Evolutionary conservation across 2,329 filamentous ascomycete genomes (phyloP).

Genomic region (Alternaria sp.): DNA sequence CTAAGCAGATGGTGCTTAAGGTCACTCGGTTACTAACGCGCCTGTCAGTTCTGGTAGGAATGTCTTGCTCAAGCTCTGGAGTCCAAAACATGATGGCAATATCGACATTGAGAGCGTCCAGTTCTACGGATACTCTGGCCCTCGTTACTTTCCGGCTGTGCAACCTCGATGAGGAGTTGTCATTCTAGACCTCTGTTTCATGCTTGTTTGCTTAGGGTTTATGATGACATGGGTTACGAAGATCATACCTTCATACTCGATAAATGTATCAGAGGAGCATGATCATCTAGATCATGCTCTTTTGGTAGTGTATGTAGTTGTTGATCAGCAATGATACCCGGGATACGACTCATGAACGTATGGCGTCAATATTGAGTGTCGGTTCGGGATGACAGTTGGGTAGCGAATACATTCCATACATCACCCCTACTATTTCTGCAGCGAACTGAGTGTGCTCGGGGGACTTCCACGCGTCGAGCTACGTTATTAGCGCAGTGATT

Average conservation of each 20-base stretch:
- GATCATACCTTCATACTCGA: no score
- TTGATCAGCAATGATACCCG: conserved; percentile 9
- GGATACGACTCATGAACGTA: neutral
- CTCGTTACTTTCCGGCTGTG: conserved; percentile 80
- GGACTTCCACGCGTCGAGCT: neutral
- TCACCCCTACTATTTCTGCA: neutral
- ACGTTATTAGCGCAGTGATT: neutral
- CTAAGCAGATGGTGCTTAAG: neutral
- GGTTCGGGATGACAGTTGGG: neutral
- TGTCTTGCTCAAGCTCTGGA: conserved; percentile 91
- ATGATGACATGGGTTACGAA: neutral
- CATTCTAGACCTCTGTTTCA: neutral
- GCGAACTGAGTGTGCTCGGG: neutral
- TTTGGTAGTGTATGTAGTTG: neutral
- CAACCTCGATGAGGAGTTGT: conserved; percentile 49
- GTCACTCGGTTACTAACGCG: conserved; percentile 1
- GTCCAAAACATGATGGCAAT: conserved; percentile 75
- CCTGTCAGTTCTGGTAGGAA: conserved; percentile 73
- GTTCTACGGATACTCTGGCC: conserved; percentile 84
- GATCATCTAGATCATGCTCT: neutral
- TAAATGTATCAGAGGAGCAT: neutral
- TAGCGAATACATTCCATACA: neutral
- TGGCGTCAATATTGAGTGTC: no score
- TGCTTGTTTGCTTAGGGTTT: neutral
- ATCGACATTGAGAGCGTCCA: conserved; percentile 91